phyloP scores from a whole-genome alignment of 1,284 basidiomycete genomes.

The Heliocybe sulcata region DNA sequence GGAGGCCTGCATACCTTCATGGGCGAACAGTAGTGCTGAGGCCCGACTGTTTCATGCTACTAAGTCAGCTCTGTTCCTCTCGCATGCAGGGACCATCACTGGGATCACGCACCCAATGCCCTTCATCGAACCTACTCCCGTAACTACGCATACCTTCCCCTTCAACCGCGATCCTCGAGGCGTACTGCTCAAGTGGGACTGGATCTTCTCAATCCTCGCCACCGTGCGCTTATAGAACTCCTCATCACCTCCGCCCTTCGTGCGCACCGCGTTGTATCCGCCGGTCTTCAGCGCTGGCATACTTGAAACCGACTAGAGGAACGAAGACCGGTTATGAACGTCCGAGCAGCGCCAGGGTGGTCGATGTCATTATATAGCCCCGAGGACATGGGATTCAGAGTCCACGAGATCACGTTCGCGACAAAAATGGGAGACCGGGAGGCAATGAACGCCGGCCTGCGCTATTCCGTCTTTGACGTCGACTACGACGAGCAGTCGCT shows the following conservation, averaged over 20 bases:
- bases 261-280: not conserved
- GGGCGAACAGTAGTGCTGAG: conserved; percentile 68
- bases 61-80: not conserved
- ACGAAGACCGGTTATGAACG: too few species aligned
- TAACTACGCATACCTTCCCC: conserved; percentile 87
- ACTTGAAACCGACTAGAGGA: not conserved
- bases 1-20: conserved; percentile 52
- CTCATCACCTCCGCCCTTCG: conserved; percentile 18
- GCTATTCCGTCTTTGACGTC: too few species aligned
- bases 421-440: not conserved
- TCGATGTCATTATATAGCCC: not conserved
- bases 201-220: conserved; percentile 61
- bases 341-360: not conserved
- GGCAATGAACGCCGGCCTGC: not conserved
- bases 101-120: conserved; percentile 70
- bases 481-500: too few species aligned
- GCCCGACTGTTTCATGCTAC: conserved; percentile 58
- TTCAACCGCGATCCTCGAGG: conserved; percentile 55
- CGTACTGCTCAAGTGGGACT: conserved; percentile 55
- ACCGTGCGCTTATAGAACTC: conserved; percentile 51
- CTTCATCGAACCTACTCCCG: conserved; percentile 77
- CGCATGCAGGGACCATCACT: not conserved
- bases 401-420: not conserved
- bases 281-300: not conserved
- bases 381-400: not conserved